Conservation (phyloP, 1,139 yeast genomes). For the Hansenula lynferdii region DNA sequence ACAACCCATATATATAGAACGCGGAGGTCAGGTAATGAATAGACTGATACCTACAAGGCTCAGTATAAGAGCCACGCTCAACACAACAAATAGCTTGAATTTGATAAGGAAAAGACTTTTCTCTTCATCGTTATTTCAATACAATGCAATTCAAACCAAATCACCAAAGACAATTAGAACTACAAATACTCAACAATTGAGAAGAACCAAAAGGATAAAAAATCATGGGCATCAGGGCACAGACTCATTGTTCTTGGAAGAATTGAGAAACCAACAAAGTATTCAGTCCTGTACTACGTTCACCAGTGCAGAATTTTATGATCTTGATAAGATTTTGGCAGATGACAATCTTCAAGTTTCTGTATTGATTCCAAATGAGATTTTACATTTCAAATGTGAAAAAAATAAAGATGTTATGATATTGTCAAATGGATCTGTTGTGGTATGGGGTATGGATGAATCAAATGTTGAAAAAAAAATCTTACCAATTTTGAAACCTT, state of each 20-base stretch:
- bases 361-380: slow-evolving; percentile 65
- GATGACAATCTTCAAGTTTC: slow-evolving; percentile 10
- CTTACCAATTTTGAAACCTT: slow-evolving; percentile 39
- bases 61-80: too few relatives aligned
- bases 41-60: too few relatives aligned
- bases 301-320: slow-evolving; percentile 66
- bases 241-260: neutral
- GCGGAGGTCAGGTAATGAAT: too few relatives aligned
- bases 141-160: too few relatives aligned
- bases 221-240: too few relatives aligned
- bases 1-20: too few relatives aligned
- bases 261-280: slow-evolving; percentile 8
- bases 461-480: slow-evolving; percentile 34
- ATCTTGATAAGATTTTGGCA: slow-evolving; percentile 39
- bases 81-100: too few relatives aligned
- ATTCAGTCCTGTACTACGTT: slow-evolving; percentile 50
- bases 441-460: slow-evolving; percentile 78
- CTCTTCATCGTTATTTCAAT: too few relatives aligned
- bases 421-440: slow-evolving; percentile 67
- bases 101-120: too few relatives aligned
- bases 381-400: slow-evolving; percentile 42
- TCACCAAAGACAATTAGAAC: slow-evolving; percentile 13
- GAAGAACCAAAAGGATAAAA: slow-evolving; percentile 20
- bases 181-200: slow-evolving; percentile 14
- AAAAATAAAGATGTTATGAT: slow-evolving; percentile 49